Conservation (phyloP, 306 rosid genomes). For the Calophaca sinica region DNA sequence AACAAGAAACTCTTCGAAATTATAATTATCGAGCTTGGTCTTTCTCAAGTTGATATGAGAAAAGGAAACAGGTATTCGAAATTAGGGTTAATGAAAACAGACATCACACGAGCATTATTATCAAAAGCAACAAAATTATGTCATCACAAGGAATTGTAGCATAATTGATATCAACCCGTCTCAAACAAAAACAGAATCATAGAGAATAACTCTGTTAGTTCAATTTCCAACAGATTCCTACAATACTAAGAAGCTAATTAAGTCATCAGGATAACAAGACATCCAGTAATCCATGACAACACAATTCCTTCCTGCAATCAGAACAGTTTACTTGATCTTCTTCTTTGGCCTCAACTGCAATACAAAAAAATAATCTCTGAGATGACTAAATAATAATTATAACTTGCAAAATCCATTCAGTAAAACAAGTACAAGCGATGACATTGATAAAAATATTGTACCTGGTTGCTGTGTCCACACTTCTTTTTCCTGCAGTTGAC, state of each 20-base stretch:
- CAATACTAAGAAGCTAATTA: slow-evolving; percentile 38
- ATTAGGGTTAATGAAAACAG: background rate
- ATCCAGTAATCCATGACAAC: slow-evolving; percentile 41
- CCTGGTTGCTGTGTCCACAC: slow-evolving; percentile 99
- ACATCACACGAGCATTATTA: background rate
- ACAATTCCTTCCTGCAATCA: slow-evolving; percentile 23
- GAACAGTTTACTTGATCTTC: slow-evolving; percentile 85
- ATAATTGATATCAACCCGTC: slow-evolving; percentile 10
- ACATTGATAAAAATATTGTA: background rate
- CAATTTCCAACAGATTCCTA: slow-evolving; percentile 30
- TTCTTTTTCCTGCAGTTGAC: slow-evolving; percentile 99
- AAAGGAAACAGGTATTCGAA: background rate
- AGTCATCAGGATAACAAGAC: slow-evolving; percentile 31
- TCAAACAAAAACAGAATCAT: slow-evolving; percentile 36
- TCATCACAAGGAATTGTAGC: slow-evolving; percentile 33
- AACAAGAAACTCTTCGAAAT: background rate
- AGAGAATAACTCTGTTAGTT: slow-evolving; percentile 2
- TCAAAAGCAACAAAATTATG: slow-evolving; percentile 17
- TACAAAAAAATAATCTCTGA: slow-evolving; percentile 6
- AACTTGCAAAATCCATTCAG: background rate
- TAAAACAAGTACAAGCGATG: background rate
- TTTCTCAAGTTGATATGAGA: background rate
- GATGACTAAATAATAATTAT: background rate
- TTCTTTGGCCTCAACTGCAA: slow-evolving; percentile 99
- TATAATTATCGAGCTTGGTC: background rate